Evolutionary conservation across 768 basidiomycete genomes (phyloP).

Genomic region (Vararia minispora): DNA sequence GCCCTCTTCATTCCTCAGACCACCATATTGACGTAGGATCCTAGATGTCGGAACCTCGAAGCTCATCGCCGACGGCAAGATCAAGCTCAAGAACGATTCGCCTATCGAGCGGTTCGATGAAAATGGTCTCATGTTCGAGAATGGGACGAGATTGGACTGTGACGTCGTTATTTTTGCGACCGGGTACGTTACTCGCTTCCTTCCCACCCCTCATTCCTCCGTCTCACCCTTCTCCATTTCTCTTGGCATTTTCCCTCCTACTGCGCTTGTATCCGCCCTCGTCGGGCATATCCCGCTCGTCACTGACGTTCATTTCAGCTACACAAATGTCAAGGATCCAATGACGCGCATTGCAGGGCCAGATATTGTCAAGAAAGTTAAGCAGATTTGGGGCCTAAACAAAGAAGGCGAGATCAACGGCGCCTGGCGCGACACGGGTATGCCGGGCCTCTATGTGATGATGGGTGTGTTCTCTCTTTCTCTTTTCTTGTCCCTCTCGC

Average conservation of each 20-base stretch:
- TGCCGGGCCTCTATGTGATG: slow-evolving; percentile 45
- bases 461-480: no score
- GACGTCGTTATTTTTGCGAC: slow-evolving; percentile 53
- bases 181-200: slow-evolving; percentile 26
- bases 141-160: slow-evolving; percentile 34
- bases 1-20: no score
- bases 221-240: no score
- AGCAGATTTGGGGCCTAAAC: slow-evolving; percentile 55
- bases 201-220: neutral
- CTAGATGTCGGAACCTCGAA: slow-evolving; percentile 49
- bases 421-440: slow-evolving; percentile 37
- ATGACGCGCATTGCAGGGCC: slow-evolving; percentile 35
- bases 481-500: no score
- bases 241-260: neutral
- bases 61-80: slow-evolving; percentile 53
- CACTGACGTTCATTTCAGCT: slow-evolving; percentile 28
- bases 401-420: slow-evolving; percentile 51
- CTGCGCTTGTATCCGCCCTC: no score
- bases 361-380: slow-evolving; percentile 31
- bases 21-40: no score
- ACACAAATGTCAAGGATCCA: slow-evolving; percentile 30
- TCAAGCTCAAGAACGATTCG: slow-evolving; percentile 57
- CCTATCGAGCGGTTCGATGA: slow-evolving; percentile 34
- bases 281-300: no score
- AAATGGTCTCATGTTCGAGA: slow-evolving; percentile 34